Evolutionary conservation across 2,329 filamentous ascomycete genomes (phyloP).

Genomic region (Xylariaceae sp.): DNA sequence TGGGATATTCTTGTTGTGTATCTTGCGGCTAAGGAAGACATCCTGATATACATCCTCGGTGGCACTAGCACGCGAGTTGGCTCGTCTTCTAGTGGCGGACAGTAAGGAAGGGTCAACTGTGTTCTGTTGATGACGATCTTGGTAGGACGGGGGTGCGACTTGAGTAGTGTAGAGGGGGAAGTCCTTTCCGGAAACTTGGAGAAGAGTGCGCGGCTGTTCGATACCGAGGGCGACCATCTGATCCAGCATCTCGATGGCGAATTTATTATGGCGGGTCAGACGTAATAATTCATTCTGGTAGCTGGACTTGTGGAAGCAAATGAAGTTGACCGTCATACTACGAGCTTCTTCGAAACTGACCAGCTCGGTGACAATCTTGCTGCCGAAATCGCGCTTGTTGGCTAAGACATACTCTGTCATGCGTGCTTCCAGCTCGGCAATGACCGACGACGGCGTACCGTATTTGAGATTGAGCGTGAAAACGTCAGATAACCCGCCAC

Average conservation of each 20-base stretch:
- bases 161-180: constrained; percentile 57
- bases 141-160: constrained; percentile 32
- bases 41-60: constrained; percentile 40
- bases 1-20: constrained; percentile 13
- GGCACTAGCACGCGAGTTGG: constrained; percentile 26
- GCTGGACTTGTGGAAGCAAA: constrained; percentile 97
- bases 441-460: constrained; percentile 74
- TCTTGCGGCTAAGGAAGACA: constrained; percentile 41
- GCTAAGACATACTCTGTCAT: constrained; percentile 76
- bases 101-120: constrained; percentile 27
- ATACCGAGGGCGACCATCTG: constrained; percentile 80
- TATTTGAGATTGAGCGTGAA: constrained; percentile 82
- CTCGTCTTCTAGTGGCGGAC: constrained; percentile 26
- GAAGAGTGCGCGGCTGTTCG: constrained; percentile 72
- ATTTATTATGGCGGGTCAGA: constrained; percentile 86
- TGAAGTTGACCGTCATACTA: constrained; percentile 80
- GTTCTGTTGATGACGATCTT: constrained; percentile 16
- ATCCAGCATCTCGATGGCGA: constrained; percentile 85
- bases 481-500: constrained; percentile 80
- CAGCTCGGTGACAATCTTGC: constrained; percentile 81
- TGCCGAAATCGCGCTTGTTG: constrained; percentile 86
- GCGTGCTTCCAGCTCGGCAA: constrained; percentile 72
- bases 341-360: constrained; percentile 75
- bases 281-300: constrained; percentile 93
- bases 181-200: constrained; percentile 61